Evolutionary conservation across 345 rosid genomes (phyloP), one percentile per base, ranked within the genome.

Genomic region (Populus tremula): DNA sequence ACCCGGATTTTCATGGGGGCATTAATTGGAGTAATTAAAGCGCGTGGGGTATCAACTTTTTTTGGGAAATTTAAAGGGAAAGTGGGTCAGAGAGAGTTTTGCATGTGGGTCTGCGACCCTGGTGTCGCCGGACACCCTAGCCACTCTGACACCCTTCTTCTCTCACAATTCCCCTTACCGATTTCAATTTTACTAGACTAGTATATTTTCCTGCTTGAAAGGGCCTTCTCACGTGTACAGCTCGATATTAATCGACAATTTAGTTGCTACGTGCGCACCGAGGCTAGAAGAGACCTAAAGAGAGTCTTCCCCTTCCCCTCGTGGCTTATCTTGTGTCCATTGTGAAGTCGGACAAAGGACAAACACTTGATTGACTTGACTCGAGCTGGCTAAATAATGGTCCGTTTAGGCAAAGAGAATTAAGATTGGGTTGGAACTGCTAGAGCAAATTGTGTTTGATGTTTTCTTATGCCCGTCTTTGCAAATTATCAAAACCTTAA

Each of bases 191-290:
- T n/a, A 56, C 63, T 50, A 41, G 13, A 41, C 47, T 41, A 73
- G 76, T 31, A 17, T 29, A 65, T 17, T 21, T 39, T 9, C 61
- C 68, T 45, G 39, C 29, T 63, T 31, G 69, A 67, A 84, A 59
- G 12, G 82, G 29, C 36, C 74, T 70, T 78, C 80, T 87, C 89
- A 88, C 93, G 86, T 91, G 92, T 91, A 88, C 91, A 89, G 85
- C 89, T 81, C 82, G 72, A 82, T 77, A 65, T 76, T 39, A 61
- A 84, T 82, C 56, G 81, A 80, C 72, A 75, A 45, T 63, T 36
- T 41, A 41, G 45, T 10, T 56, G 36, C 53, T 81, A 75, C 84
- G 85, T 79, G 84, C 85, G 70, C 74, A 54, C 54, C 76, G 61
- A 49, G 64, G 23, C 64, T 59, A n/a, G 29, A 56, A 23, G 29